These are phyloP conservation scores for Collybia sp. DNA, from an alignment of 768 basidiomycete species.

Conservation along the genomic window DNA sequence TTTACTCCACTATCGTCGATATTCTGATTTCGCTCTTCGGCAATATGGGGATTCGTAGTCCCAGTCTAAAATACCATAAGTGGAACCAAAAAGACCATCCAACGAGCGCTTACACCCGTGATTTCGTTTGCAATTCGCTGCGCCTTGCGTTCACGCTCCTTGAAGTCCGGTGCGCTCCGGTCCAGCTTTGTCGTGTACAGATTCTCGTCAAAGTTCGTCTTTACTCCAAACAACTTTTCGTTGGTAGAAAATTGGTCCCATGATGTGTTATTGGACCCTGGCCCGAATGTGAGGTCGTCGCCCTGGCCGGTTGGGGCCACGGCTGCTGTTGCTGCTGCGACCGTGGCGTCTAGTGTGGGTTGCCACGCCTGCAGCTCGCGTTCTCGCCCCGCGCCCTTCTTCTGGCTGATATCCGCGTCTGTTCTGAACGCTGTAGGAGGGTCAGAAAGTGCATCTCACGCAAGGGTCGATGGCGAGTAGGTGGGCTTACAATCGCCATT, in stretches of 20 bases:
- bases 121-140: slow-evolving; percentile 90
- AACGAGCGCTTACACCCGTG: slow-evolving; percentile 52
- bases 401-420: slow-evolving; percentile 71
- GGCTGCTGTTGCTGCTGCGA: slow-evolving; percentile 4
- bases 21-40: slow-evolving; percentile 75
- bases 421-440: slow-evolving; percentile 66
- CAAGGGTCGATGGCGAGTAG: slow-evolving; percentile 4
- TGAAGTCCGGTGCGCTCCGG: slow-evolving; percentile 77
- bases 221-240: slow-evolving; percentile 90
- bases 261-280: slow-evolving; percentile 35
- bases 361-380: slow-evolving; percentile 84
- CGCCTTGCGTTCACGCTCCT: slow-evolving; percentile 84
- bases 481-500: slow-evolving; percentile 65
- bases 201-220: slow-evolving; percentile 89
- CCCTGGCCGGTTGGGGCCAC: slow-evolving; percentile 24
- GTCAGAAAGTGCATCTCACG: slow-evolving; percentile 8
- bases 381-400: slow-evolving; percentile 48
- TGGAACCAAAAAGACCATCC: slow-evolving; percentile 3
- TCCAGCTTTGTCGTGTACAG: slow-evolving; percentile 93
- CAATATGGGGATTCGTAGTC: slow-evolving; percentile 77
- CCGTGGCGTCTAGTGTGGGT: slow-evolving; percentile 27
- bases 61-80: slow-evolving; percentile 34
- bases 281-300: slow-evolving; percentile 72
- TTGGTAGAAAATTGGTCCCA: slow-evolving; percentile 97
- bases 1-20: slow-evolving; percentile 73